Percentiles rank a stretch among this genome's conserved stretches.
Conservation (phyloP, 495 filamentous ascomycete genomes). For the Penicillium subrubescens region DNA sequence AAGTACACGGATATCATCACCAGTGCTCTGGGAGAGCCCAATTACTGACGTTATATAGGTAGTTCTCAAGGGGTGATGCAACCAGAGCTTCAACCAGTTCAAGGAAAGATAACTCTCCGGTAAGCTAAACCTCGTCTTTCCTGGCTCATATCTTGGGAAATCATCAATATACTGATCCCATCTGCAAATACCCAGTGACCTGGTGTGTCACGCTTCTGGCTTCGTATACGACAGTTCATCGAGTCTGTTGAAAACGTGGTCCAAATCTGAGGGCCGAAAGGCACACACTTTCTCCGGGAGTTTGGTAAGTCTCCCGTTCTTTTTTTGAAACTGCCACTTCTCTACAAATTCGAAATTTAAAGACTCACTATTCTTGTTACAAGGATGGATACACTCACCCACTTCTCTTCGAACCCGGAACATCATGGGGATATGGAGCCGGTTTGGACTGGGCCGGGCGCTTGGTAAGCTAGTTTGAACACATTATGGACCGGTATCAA, state of each 20-base stretch:
- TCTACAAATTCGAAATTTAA: not conserved
- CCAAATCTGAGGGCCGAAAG: conserved; percentile 12
- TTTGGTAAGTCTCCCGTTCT: conserved; percentile 13
- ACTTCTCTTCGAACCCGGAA: conserved; percentile 47
- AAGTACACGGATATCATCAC: not conserved
- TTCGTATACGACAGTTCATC: conserved; percentile 21
- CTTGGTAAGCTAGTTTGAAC: conserved; percentile 21
- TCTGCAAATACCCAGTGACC: not conserved
- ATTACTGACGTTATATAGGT: not conserved
- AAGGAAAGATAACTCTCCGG: conserved; percentile 5
- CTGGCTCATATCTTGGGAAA: not conserved
- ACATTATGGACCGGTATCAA: not conserved
- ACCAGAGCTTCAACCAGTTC: not conserved
- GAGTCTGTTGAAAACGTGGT: conserved; percentile 16
- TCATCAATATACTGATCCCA: not conserved
- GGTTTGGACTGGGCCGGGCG: conserved; percentile 51
- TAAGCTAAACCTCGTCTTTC: not conserved
- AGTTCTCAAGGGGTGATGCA: not conserved
- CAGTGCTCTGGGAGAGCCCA: not conserved
- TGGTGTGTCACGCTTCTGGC: conserved; percentile 18
- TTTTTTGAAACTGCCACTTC: too few relatives aligned
- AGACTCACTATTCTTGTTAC: not conserved
- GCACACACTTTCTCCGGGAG: conserved; percentile 20
- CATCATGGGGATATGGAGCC: conserved; percentile 45
- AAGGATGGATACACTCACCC: conserved; percentile 34